These are phyloP conservation scores for Neurospora cerealis DNA, from an alignment of 495 filamentous ascomycete species.

Conservation along the genomic window DNA sequence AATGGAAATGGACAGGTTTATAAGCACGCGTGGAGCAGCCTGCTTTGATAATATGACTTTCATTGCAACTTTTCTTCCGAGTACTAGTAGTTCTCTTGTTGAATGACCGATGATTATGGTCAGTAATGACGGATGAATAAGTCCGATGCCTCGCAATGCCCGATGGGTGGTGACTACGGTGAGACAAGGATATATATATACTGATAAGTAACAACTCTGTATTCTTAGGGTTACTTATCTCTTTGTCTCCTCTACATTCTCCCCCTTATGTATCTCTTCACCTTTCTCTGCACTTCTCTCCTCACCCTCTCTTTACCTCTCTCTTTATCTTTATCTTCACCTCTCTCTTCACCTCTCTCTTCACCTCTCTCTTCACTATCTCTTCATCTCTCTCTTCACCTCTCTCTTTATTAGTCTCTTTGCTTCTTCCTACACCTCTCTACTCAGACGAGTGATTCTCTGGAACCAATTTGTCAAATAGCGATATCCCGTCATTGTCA, in stretches of 20 bases:
- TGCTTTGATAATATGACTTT: background rate
- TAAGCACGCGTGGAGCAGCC: background rate
- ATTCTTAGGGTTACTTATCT: too few species aligned
- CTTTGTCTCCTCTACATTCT: too few species aligned
- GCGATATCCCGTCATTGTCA: background rate
- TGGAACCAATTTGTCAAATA: background rate
- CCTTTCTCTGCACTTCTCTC: background rate
- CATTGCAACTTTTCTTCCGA: background rate
- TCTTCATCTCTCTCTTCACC: background rate
- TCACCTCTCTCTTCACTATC: background rate
- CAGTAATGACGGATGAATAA: background rate
- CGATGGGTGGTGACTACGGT: background rate
- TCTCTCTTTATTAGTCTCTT: background rate
- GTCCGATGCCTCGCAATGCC: background rate
- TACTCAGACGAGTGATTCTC: background rate
- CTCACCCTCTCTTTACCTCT: rapidly evolving
- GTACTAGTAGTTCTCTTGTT: background rate
- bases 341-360: background rate
- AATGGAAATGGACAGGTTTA: background rate
- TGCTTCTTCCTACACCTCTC: background rate
- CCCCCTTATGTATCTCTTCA: too few species aligned
- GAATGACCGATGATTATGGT: background rate
- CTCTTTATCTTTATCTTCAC: too few species aligned
- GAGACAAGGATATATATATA: too few species aligned
- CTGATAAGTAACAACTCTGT: too few species aligned